Percentiles rank a stretch among this genome's conserved stretches.
Conservation (phyloP, 805 yeast genomes). For the Cyberlindnera veronae region DNA sequence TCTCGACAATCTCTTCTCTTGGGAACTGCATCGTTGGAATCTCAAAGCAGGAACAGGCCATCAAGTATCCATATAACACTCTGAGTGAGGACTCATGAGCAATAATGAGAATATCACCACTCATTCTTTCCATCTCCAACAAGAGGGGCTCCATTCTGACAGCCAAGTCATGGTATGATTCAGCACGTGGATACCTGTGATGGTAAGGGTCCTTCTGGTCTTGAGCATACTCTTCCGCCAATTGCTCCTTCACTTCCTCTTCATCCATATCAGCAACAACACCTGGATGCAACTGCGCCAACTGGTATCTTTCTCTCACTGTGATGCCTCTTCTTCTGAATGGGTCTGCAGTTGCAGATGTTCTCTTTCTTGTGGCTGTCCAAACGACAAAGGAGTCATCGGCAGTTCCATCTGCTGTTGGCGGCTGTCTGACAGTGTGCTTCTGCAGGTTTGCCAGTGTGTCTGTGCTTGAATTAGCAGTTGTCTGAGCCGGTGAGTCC, state of each 20-base stretch:
- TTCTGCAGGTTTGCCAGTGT: slow-evolving; percentile 17
- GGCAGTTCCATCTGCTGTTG: slow-evolving; percentile 51
- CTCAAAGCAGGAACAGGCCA: slow-evolving; percentile 86
- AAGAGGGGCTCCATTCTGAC: slow-evolving; percentile 90
- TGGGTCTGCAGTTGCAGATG: slow-evolving; percentile 71
- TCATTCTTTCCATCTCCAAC: slow-evolving; percentile 89
- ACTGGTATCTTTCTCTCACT: slow-evolving; percentile 72
- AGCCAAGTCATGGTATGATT: slow-evolving; percentile 94
- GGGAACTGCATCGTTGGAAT: slow-evolving; percentile 80
- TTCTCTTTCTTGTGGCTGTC: slow-evolving; percentile 88
- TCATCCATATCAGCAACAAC: slow-evolving; percentile 67
- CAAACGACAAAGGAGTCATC: slow-evolving; percentile 77
- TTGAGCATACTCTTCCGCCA: slow-evolving; percentile 66
- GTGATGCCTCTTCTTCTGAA: slow-evolving; percentile 62
- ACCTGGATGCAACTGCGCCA: slow-evolving; percentile 89
- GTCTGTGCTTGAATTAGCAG: slow-evolving; percentile 17
- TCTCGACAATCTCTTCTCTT: slow-evolving; percentile 79
- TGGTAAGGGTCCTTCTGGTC: slow-evolving; percentile 83
- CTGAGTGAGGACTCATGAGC: slow-evolving; percentile 90
- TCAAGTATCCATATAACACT: slow-evolving; percentile 88
- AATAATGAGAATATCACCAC: slow-evolving; percentile 81
- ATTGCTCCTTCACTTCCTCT: slow-evolving; percentile 54
- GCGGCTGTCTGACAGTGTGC: slow-evolving; percentile 33
- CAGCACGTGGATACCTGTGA: slow-evolving; percentile 87
- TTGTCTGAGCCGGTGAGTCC: slow-evolving; percentile 6